A percentile compares a stretch with the other conserved stretches of the same genome.
Conservation (phyloP, 192 early-diverging fungal genomes). For the Backusella liffmaniae region DNA sequence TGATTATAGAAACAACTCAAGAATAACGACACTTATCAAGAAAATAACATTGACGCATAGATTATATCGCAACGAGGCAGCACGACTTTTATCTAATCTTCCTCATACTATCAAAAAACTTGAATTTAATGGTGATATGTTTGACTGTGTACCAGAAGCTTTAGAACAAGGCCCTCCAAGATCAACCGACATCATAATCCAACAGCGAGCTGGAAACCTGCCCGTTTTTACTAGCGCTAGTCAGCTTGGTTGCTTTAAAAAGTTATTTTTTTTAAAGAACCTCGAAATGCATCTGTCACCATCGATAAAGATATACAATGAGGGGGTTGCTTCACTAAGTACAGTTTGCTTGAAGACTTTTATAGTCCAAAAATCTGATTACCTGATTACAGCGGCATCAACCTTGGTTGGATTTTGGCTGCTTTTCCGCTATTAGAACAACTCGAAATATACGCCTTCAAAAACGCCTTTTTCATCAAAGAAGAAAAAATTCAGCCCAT, state of each 20-base stretch:
- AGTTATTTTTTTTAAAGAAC: not conserved
- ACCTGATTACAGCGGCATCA: not conserved
- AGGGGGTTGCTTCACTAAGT: not conserved
- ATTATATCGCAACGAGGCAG: not conserved
- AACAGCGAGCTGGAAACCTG: not conserved
- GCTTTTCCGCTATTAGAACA: not conserved
- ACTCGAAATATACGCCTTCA: not conserved
- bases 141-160: not conserved
- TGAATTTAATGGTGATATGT: not conserved
- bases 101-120: not conserved
- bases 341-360: not conserved
- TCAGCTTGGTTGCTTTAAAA: not conserved
- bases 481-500: not conserved
- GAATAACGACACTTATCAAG: not conserved
- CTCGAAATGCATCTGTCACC: not conserved
- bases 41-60: not conserved
- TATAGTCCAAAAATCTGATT: not conserved
- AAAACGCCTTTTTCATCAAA: not conserved
- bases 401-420: not conserved
- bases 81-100: not conserved
- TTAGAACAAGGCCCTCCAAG: not conserved
- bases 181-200: not conserved
- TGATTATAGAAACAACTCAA: not conserved
- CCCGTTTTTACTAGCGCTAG: not conserved
- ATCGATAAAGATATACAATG: not conserved